Percentiles rank a stretch among this genome's conserved stretches.
These are phyloP conservation scores for Entomortierella parvispora DNA, from an alignment of 192 early-diverging fungal genomes.

Conservation along the genomic window DNA sequence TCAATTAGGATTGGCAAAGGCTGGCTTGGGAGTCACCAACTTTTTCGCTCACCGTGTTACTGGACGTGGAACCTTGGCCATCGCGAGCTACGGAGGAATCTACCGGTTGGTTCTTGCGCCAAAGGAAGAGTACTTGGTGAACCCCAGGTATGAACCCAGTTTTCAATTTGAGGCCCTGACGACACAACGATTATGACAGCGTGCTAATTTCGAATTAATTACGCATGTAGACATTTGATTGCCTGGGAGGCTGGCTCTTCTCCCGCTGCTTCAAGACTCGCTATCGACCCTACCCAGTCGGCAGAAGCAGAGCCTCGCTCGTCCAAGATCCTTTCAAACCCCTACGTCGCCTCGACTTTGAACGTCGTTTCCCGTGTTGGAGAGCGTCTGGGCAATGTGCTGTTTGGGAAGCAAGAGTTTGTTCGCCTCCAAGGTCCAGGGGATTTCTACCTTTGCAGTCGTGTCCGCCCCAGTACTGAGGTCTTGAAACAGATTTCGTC, in stretches of 20 bases:
- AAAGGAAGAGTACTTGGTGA: constrained; percentile 78
- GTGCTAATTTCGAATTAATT: neutral
- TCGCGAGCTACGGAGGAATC: constrained; percentile 73
- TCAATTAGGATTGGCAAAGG: constrained; percentile 53
- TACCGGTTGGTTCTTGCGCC: constrained; percentile 72
- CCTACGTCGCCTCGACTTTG: constrained; percentile 40
- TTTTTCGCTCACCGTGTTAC: constrained; percentile 69
- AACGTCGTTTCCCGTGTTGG: constrained; percentile 52
- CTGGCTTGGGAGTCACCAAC: constrained; percentile 62
- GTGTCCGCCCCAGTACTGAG: constrained; percentile 60
- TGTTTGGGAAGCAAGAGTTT: constrained; percentile 65
- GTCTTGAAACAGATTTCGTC: constrained; percentile 42
- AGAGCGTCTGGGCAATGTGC: constrained; percentile 51
- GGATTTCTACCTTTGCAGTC: constrained; percentile 69
- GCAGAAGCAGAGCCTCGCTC: constrained; percentile 42
- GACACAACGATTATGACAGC: neutral
- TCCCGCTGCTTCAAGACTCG: constrained; percentile 54
- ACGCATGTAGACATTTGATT: constrained; percentile 54
- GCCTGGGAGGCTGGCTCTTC: constrained; percentile 65
- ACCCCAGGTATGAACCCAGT: constrained; percentile 63
- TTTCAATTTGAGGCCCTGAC: neutral
- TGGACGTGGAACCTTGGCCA: constrained; percentile 74
- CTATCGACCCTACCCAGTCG: constrained; percentile 38
- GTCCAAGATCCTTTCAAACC: constrained; percentile 50
- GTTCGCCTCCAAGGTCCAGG: constrained; percentile 68